These are phyloP conservation scores for Fomitopsis betulina DNA, from an alignment of 1,284 basidiomycete genomes.

Conservation along the genomic window DNA sequence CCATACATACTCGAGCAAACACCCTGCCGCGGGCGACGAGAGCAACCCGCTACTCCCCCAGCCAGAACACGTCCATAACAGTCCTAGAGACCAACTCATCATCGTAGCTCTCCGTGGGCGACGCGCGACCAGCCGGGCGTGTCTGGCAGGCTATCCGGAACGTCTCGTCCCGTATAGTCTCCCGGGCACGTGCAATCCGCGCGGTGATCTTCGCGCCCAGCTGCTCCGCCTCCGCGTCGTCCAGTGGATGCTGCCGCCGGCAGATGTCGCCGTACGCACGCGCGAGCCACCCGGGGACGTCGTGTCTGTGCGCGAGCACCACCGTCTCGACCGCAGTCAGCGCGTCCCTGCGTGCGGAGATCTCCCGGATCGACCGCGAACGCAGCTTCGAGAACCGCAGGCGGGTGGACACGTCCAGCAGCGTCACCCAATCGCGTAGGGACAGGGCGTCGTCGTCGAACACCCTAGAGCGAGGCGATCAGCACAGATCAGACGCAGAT, in stretches of 20 bases:
- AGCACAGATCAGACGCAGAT: neutral
- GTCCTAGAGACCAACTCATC: slow-evolving; percentile 18
- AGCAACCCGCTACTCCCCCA: neutral
- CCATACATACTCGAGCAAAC: neutral
- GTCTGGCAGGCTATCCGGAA: slow-evolving; percentile 14
- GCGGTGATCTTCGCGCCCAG: slow-evolving; percentile 26
- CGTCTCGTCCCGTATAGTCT: slow-evolving; percentile 18
- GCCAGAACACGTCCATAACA: slow-evolving; percentile 18
- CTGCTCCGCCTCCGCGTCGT: slow-evolving; percentile 30
- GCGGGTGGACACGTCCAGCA: slow-evolving; percentile 32
- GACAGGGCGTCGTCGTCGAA: slow-evolving; percentile 23
- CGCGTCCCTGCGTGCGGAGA: slow-evolving; percentile 20
- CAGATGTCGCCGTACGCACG: slow-evolving; percentile 36
- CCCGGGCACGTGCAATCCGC: slow-evolving; percentile 18
- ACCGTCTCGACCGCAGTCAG: slow-evolving; percentile 32
- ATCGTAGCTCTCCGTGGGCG: slow-evolving; percentile 12
- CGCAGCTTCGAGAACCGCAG: slow-evolving; percentile 30
- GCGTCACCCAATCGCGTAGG: slow-evolving; percentile 29
- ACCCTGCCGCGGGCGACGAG: neutral
- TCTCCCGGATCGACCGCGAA: slow-evolving; percentile 26
- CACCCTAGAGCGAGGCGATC: slow-evolving; percentile 17
- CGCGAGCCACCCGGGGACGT: slow-evolving; percentile 33
- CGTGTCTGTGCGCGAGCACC: slow-evolving; percentile 33
- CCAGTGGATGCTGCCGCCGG: slow-evolving; percentile 28
- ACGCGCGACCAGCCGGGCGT: slow-evolving; percentile 11